phyloP scores from a whole-genome alignment of 1,284 basidiomycete genomes.

The Ganoderma resinaceum region DNA sequence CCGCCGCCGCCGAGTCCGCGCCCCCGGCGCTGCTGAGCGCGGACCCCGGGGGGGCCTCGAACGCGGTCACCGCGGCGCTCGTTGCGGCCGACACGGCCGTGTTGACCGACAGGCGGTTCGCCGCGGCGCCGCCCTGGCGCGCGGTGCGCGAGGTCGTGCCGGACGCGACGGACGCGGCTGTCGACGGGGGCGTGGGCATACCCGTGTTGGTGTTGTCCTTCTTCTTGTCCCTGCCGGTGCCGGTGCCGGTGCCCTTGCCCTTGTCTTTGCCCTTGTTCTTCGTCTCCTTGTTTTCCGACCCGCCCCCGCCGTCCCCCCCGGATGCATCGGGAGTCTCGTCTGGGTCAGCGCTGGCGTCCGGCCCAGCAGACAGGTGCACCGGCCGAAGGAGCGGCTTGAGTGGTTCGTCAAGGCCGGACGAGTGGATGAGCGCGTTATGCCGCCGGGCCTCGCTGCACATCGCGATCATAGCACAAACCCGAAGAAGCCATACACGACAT shows the following conservation, averaged over 20 bases:
- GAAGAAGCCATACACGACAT: not conserved
- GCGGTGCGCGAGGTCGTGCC: not conserved
- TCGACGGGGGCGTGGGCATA: slow-evolving; percentile 45
- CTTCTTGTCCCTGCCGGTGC: not conserved
- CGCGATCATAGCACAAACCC: not conserved
- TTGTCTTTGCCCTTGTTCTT: not conserved
- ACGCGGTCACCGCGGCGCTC: not conserved
- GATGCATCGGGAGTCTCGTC: not conserved
- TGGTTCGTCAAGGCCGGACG: slow-evolving; percentile 46
- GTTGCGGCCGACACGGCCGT: not conserved
- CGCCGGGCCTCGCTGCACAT: slow-evolving; percentile 54
- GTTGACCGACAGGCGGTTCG: not conserved
- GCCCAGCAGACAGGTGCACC: slow-evolving; percentile 33
- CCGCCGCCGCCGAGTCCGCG: not conserved
- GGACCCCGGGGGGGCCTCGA: not conserved
- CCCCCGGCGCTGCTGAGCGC: not conserved
- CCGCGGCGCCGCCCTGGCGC: not conserved
- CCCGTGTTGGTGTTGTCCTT: slow-evolving; percentile 28
- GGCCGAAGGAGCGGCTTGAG: slow-evolving; percentile 55
- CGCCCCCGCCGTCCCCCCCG: not conserved
- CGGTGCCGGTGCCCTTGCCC: not conserved
- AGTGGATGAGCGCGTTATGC: slow-evolving; percentile 51
- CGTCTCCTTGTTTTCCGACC: not conserved
- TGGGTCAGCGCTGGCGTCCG: not conserved
- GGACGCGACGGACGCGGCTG: not conserved